These are phyloP conservation scores for Flaveria sonorensis DNA, from an alignment of 129 eudicot species.

Conservation along the genomic window DNA sequence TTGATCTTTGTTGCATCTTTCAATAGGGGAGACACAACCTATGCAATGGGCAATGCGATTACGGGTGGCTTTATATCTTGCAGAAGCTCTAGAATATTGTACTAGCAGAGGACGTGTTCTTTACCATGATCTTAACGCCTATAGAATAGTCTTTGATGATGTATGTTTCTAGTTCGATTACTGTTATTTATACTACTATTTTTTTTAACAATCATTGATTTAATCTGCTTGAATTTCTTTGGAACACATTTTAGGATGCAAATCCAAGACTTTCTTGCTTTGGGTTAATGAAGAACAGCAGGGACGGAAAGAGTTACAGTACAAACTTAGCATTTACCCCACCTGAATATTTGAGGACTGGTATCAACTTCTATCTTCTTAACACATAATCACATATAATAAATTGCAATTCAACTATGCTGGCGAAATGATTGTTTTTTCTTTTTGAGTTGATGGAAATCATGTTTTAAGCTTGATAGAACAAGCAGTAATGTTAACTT, in stretches of 20 bases:
- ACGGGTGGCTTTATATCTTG: slow-evolving; percentile 87
- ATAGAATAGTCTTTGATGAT: slow-evolving; percentile 79
- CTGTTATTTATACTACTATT: neutral
- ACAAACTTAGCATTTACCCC: slow-evolving; percentile 92
- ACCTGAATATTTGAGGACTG: slow-evolving; percentile 81
- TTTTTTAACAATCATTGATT: neutral
- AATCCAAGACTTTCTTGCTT: slow-evolving; percentile 87
- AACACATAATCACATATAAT: neutral
- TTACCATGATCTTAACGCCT: slow-evolving; percentile 90
- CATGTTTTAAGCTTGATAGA: too few relatives aligned
- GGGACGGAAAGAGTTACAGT: slow-evolving; percentile 94
- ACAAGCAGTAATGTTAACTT: too few relatives aligned
- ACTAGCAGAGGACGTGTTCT: slow-evolving; percentile 79
- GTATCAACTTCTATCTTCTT: slow-evolving; percentile 32
- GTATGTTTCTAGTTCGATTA: slow-evolving; percentile 26
- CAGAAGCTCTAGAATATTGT: slow-evolving; percentile 87
- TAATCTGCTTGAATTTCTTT: neutral
- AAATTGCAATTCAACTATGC: neutral
- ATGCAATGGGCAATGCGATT: slow-evolving; percentile 96
- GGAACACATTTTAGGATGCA: slow-evolving; percentile 51
- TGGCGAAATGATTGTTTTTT: too few relatives aligned
- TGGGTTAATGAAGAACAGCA: slow-evolving; percentile 89
- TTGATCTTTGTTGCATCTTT: slow-evolving; percentile 34
- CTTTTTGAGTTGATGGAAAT: neutral
- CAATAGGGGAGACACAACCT: slow-evolving; percentile 83